These are phyloP conservation scores for Silene latifolia DNA, from an alignment of 148 eudicot genomes.

Conservation along the genomic window DNA sequence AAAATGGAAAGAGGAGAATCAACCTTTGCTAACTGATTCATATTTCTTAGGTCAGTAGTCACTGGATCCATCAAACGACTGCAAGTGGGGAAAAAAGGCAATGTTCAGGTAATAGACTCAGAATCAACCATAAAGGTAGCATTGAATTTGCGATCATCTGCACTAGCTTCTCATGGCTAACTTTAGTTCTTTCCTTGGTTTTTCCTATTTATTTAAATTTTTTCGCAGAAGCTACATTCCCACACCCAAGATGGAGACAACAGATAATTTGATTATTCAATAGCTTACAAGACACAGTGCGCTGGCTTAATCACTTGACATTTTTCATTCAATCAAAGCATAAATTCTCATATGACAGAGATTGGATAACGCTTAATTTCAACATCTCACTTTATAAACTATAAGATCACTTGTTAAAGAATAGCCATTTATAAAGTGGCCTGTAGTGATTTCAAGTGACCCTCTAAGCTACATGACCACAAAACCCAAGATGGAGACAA, in stretches of 20 bases:
- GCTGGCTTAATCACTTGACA: neutral
- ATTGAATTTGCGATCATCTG: neutral
- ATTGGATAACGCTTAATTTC: neutral
- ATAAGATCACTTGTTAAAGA: neutral
- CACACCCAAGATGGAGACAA: too few species aligned
- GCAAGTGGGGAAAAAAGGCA: constrained; percentile 18
- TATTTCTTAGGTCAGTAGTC: constrained; percentile 83
- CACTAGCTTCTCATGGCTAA: neutral
- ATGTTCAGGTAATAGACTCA: constrained; percentile 12
- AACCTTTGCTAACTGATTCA: constrained; percentile 93
- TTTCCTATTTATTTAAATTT: neutral
- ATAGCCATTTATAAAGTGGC: neutral
- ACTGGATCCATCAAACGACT: constrained; percentile 92
- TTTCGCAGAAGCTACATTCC: neutral
- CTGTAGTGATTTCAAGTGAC: neutral
- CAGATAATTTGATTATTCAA: too few species aligned
- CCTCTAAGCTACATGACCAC: neutral
- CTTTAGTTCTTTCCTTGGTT: neutral
- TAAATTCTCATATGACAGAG: neutral
- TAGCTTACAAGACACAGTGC: too few species aligned
- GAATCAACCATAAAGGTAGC: neutral
- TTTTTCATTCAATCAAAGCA: neutral
- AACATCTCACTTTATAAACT: neutral
- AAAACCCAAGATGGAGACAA: neutral
- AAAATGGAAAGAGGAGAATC: constrained; percentile 11